Evolutionary conservation across 805 yeast genomes (phyloP), one percentile per base, ranked within the genome.

Genomic region (Teunomyces barrocoloradensis): DNA sequence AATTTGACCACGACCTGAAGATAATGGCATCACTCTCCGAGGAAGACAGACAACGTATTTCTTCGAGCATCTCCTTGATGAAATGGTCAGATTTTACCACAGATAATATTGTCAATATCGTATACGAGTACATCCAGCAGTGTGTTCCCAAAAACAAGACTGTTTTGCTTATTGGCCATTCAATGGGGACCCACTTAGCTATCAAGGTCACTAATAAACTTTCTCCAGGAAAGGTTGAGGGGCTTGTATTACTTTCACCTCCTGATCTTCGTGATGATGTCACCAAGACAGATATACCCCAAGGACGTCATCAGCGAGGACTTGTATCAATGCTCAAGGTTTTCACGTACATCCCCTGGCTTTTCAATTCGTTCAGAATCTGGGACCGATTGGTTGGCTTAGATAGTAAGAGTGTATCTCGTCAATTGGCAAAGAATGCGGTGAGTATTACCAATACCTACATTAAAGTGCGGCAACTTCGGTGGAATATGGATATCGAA

Each of bases 401-500:
- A 17, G 60, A 72, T 29, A 84, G 90, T 23, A 53, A 64, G 3
- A 81, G 88, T 39, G 89, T 87, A n/a, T 55, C 60, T 18, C 68
- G 87, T 15, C 83, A 82, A 68, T 67, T 84, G 2, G 55, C 61
- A 4, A 46, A 49, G 15, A 12, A 10, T 25, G 27, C 27, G 2
- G 27, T 23, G 5, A 35, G 30, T 33, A 21, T 41, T 21, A 18
- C 39, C 17, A 64, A 69, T 28, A 55, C 70, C 13, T 71, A 66
- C 54, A 73, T 74, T 42, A 75, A 80, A 44, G 58, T 75, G 38
- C 68, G 81, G 15, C 95, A 87, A 61, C 71, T 86, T 34, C 66
- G 89, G 42, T 83, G 88, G 85, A 87, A 87, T 60, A 57, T 85
- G 50, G 89, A 84, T 61, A 77, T 84, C 12, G 71, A 78, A 43